Base-by-base conservation (phyloP, 495 filamentous ascomycete species). In the Penicillium angulare region DNA sequence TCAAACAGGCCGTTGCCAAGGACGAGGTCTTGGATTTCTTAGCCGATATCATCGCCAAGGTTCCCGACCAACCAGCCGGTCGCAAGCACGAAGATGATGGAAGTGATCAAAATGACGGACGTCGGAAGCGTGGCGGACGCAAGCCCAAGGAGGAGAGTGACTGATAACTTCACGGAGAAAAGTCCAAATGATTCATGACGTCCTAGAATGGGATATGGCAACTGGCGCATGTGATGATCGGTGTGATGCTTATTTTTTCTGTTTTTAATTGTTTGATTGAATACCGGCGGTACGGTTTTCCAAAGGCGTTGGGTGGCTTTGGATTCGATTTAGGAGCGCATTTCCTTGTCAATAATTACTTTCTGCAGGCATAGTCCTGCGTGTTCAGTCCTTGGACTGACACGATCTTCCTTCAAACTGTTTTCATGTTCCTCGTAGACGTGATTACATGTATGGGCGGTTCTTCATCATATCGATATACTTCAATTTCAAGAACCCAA, bases 21-120 rank as follows among this genome's bases (percentile, higher is more conserved):
- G 88, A 92, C 57, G 87, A 92, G 47, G 89, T 93, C 57, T 87
- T 95, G 66, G 93, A 98, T 69, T 98, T 97, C 58, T 73, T 98
- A 45, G 74, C 77, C 31, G 90, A 96, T n/a, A 96, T 96, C 55
- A 91, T 96, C 36, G 73, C 83, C 49, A 91, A 90, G 58, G 86
- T 97, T 0, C 83, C 87, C 3, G 89, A 92, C 61, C 87, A 79
- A 40, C 80, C 86, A 7, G 63, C 76, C 17, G 55, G 72, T n/a
- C 70, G 75, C 27, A 82, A 83, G 64, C 65, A 74, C 49, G 78
- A 82, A 5, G 74, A 78, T 36, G 77, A 79, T 20, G 76, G 68
- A 24, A 64, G 79, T 33, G 73, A 77, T 44, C 69, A 71, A 17
- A 74, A 79, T 36, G 79, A 79, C 23, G 79, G 74, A 43, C 76